These are phyloP conservation scores for Jacaranda mimosifolia DNA, from an alignment of 257 asterid genomes.

Conservation along the genomic window DNA sequence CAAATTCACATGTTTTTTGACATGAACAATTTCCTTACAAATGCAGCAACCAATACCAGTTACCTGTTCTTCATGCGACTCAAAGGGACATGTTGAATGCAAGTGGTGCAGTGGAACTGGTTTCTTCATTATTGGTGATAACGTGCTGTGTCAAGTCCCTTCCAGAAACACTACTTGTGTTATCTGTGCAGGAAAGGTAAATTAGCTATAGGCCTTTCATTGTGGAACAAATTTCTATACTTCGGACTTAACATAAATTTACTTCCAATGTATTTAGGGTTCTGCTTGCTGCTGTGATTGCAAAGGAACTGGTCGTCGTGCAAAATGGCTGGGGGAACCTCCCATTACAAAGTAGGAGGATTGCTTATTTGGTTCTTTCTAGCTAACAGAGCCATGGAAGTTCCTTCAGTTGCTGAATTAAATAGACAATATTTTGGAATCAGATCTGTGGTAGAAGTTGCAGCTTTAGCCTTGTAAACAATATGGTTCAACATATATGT, in stretches of 20 bases:
- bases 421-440: too few relatives aligned
- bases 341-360: conserved; percentile 57
- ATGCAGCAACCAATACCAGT: conserved; percentile 91
- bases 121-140: conserved; percentile 91
- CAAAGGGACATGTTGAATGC: conserved; percentile 86
- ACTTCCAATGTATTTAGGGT: conserved; percentile 55
- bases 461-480: too few relatives aligned
- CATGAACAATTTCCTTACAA: conserved; percentile 26
- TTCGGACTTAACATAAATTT: neutral
- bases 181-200: conserved; percentile 87
- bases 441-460: too few relatives aligned
- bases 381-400: too few relatives aligned
- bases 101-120: conserved; percentile 97
- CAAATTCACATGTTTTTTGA: neutral
- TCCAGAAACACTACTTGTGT: conserved; percentile 85
- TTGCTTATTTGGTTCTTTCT: neutral
- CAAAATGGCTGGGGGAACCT: conserved; percentile 88
- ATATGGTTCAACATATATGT: too few relatives aligned
- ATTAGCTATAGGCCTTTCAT: neutral
- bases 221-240: too few relatives aligned
- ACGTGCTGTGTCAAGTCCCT: conserved; percentile 95
- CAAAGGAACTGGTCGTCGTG: conserved; percentile 94
- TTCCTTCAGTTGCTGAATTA: too few relatives aligned
- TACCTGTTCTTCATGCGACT: conserved; percentile 75
- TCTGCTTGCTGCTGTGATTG: conserved; percentile 77